A percentile compares a stretch with the other conserved stretches of the same genome.
phyloP scores from a whole-genome alignment of 208 protist species.

The Tritrichomonas musculus region DNA sequence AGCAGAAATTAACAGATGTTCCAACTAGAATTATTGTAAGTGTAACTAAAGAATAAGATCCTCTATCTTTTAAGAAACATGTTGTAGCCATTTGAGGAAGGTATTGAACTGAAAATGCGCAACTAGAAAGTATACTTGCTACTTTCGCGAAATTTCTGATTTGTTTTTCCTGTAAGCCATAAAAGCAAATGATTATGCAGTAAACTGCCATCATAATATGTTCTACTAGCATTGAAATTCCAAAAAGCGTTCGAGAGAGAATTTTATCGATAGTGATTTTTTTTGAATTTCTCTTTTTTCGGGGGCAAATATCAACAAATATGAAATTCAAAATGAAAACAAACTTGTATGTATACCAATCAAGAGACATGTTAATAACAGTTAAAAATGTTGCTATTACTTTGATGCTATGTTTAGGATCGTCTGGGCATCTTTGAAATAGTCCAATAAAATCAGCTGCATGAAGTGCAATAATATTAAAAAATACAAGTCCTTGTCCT shows the following conservation, averaged over 20 bases:
- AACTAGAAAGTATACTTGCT: background rate
- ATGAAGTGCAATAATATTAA: background rate
- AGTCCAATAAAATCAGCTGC: background rate
- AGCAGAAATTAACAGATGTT: background rate
- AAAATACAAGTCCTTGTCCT: background rate
- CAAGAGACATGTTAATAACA: background rate
- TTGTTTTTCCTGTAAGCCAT: background rate
- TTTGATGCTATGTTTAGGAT: background rate
- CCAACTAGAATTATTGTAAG: background rate
- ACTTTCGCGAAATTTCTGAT: background rate
- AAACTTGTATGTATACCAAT: background rate
- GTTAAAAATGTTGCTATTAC: background rate
- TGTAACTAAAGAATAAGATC: background rate
- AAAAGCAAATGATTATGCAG: background rate
- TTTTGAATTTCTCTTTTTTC: background rate
- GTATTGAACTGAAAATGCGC: background rate
- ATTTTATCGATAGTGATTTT: background rate
- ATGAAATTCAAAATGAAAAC: background rate
- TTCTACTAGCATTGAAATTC: background rate
- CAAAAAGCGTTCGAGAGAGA: background rate
- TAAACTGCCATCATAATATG: background rate
- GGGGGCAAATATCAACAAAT: background rate
- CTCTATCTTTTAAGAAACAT: background rate
- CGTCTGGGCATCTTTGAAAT: no score
- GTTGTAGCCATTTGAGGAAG: slow-evolving; percentile 12